A percentile compares a stretch with the other conserved stretches of the same genome.
These are phyloP conservation scores for Ceratobasidium sp. DNA, from an alignment of 1,284 basidiomycete genomes.

Conservation along the genomic window DNA sequence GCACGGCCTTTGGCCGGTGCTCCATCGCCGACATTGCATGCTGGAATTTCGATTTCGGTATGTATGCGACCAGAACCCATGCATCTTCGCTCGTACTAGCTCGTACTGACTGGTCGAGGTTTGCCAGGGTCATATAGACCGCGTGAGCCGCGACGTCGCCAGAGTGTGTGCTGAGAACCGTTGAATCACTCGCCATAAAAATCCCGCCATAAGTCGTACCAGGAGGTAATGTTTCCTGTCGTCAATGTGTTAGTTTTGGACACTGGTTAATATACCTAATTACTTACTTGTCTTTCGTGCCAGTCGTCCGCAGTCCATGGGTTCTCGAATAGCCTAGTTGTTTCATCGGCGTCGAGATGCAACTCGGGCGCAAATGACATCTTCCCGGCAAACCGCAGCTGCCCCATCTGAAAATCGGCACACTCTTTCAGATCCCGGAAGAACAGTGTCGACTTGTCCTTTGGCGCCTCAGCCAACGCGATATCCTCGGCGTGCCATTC, in stretches of 20 bases:
- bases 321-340: slow-evolving; percentile 1
- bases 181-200: not conserved
- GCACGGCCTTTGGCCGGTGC: slow-evolving; percentile 6
- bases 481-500: too few relatives aligned
- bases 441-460: not conserved
- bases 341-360: not conserved
- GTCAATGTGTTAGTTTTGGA: not conserved
- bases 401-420: slow-evolving; percentile 5
- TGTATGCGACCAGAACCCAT: slow-evolving; percentile 20
- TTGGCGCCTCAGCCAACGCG: not conserved
- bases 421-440: not conserved
- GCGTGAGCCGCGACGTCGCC: slow-evolving; percentile 7
- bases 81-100: slow-evolving; percentile 7
- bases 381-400: slow-evolving; percentile 16
- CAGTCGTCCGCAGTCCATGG: slow-evolving; percentile 14
- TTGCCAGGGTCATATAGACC: slow-evolving; percentile 13
- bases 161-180: not conserved
- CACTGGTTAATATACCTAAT: not conserved
- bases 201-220: not conserved
- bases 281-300: slow-evolving; percentile 22
- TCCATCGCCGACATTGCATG: not conserved
- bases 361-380: not conserved
- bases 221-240: not conserved
- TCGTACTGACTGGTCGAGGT: not conserved
- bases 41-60: slow-evolving; percentile 31